A percentile compares a stretch with the other conserved stretches of the same genome.
Conservation (phyloP, 176 grass and related monocot species). For the bread wheat (Triticum aestivum) region IWGSC_CS_RefSeq_v2.1 NC_057803.1:719035858-719036357, state of each 20-base stretch:
- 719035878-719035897: constrained; percentile 62
- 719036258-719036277: neutral
- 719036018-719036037: neutral
- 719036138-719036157: neutral
- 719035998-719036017: constrained; percentile 20
- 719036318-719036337: neutral
- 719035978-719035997: constrained; percentile 37
- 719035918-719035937: constrained; percentile 12
- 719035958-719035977: constrained; percentile 15
- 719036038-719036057: neutral
- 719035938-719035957: constrained; percentile 11
- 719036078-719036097: neutral
- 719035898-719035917: constrained; percentile 48
- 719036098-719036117: neutral
- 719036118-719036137: neutral
- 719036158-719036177: neutral
- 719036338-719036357: neutral
- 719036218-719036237: neutral
- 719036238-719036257: neutral
- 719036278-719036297: neutral
- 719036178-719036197: neutral
- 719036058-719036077: neutral
- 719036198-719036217: neutral
- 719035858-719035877: constrained; percentile 76
- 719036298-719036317: neutral